These are phyloP conservation scores for Sambucus nigra DNA, from an alignment of 129 eudicot genomes.

Conservation along the genomic window DNA sequence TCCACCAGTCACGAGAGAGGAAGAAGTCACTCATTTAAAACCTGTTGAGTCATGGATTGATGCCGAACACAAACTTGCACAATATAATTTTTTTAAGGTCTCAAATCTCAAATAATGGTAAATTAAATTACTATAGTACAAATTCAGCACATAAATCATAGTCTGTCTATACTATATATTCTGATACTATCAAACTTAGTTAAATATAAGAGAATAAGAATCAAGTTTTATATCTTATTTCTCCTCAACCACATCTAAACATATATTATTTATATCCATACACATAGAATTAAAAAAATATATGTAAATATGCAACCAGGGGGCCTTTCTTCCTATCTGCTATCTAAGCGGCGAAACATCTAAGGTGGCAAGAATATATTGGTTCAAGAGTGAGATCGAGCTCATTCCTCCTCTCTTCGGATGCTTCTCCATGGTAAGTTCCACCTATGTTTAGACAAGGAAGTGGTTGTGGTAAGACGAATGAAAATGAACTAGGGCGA, in stretches of 20 bases:
- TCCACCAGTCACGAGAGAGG: too few relatives aligned
- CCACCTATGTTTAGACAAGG: conserved; percentile 53
- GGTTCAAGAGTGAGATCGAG: conserved; percentile 81
- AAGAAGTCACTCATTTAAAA: too few relatives aligned
- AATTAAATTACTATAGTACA: too few relatives aligned
- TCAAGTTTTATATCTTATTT: too few relatives aligned
- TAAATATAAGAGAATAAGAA: background rate
- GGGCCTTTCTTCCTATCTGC: background rate
- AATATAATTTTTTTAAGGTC: too few relatives aligned
- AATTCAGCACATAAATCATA: too few relatives aligned
- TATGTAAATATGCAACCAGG: background rate
- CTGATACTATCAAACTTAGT: too few relatives aligned
- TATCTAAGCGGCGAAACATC: conserved; percentile 47
- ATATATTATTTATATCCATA: background rate
- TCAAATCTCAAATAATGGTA: too few relatives aligned
- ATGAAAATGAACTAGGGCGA: conserved; percentile 21
- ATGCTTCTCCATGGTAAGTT: conserved; percentile 46
- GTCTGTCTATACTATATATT: too few relatives aligned
- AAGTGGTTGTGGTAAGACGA: conserved; percentile 39
- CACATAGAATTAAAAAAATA: background rate
- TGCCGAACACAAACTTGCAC: too few relatives aligned
- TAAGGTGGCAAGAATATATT: conserved; percentile 58
- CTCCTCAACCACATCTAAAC: too few relatives aligned
- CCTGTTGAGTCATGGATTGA: too few relatives aligned
- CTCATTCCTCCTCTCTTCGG: conserved; percentile 52